Evolutionary conservation across 139 green algal species (phyloP), one percentile per base, ranked within the genome.

Genomic region (Tetradesmus lagerheimii): DNA sequence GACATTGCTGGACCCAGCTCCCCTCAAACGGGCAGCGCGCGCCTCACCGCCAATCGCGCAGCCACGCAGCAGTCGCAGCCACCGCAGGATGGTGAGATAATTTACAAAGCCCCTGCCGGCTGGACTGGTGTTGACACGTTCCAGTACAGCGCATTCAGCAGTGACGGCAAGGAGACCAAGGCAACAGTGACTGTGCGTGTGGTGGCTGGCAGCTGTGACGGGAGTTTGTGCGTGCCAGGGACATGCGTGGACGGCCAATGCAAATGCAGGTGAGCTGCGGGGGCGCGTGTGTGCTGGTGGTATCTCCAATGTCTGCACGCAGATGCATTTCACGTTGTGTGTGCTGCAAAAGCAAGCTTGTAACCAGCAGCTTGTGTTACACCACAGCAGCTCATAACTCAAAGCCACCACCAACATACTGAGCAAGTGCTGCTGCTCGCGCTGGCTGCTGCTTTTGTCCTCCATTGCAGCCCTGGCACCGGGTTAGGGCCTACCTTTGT

Each of bases 121-220:
- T 85, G 53, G n/a, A 74, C 31, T 29, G 80, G 80, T 9, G 25
- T 23, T 16, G 80, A 85, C 31, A 6, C 12, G 8, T 71, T 85
- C 27, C 62, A n/a, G 15, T 85, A 85, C 29, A 67, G 25, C 0
- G 29, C 64, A 14, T n/a, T 31, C 41, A 47, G 38, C 14, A 0
- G 23, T 3, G 11, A 37, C 14, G 80, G 79, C 23, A n/a, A n/a
- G 29, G 3, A 66, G 27, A 84, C 43, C 25, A 71, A n/a, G 34
- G 80, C 80, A 11, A 71, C 43, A 8, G 80, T 85, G 34, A 43
- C 29, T 25, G 80, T 85, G 9, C 43, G 64, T 20, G 80, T 85
- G 0, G 6, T 35, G 18, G 9, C 45, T 71, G 80, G 80, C 25
- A 85, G 80, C 31, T 85, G 80, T 14, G 41, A 9, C 37, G 43